A percentile compares a stretch with the other conserved stretches of the same genome.
Evolutionary conservation across 129 eudicot species (phyloP).

Genomic region (Oenanthe sinensis): DNA sequence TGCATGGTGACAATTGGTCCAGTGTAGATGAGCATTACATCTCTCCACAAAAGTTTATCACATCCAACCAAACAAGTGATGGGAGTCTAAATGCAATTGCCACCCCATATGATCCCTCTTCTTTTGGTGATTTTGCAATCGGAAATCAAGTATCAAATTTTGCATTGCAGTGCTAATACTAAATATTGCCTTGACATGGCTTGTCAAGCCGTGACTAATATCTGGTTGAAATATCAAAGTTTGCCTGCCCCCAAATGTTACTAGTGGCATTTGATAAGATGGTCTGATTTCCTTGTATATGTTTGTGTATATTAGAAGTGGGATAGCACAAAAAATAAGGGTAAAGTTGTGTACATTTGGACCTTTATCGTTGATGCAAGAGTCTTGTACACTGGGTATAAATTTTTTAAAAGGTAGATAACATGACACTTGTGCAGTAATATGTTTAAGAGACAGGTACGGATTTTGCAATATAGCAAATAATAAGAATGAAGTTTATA

Average conservation of each 20-base stretch:
- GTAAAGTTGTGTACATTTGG: background rate
- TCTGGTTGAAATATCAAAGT: slow-evolving; percentile 10
- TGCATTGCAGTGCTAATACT: slow-evolving; percentile 31
- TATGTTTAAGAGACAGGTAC: background rate
- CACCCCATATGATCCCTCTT: slow-evolving; percentile 10
- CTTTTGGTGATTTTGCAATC: slow-evolving; percentile 12
- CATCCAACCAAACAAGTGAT: slow-evolving; percentile 14
- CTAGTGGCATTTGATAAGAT: slow-evolving; percentile 31
- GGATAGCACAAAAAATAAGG: background rate
- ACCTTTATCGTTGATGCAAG: background rate
- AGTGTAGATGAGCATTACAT: slow-evolving; percentile 7
- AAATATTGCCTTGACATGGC: slow-evolving; percentile 3
- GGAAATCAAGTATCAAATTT: slow-evolving; percentile 26
- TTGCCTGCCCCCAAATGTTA: slow-evolving; percentile 34
- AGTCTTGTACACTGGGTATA: background rate
- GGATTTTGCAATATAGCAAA: slow-evolving; percentile 13
- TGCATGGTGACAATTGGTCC: slow-evolving; percentile 15
- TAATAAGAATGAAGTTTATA: slow-evolving; percentile 15
- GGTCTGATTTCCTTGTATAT: background rate
- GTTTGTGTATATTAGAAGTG: background rate
- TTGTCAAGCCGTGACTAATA: slow-evolving; percentile 14
- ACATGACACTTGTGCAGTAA: background rate
- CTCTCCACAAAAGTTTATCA: slow-evolving; percentile 6
- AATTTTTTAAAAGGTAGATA: background rate
- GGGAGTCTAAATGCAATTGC: slow-evolving; percentile 11